Evolutionary conservation across 2,329 filamentous ascomycete genomes (phyloP), one percentile per base, ranked within the genome.

Genomic region (Dactylellina sp.): DNA sequence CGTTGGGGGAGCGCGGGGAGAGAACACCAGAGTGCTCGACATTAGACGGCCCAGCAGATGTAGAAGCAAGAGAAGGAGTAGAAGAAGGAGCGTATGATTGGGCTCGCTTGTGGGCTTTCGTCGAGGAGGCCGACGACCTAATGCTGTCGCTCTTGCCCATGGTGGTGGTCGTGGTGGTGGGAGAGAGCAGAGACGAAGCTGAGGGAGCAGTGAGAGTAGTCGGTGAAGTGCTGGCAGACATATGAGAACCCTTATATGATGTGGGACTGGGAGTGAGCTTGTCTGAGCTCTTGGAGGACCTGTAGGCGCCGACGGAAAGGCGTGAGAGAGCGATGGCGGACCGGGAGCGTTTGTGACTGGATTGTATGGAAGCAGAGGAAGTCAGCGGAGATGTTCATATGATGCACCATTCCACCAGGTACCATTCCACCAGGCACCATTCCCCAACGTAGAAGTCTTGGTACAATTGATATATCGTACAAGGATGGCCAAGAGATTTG

Each of bases 201-300:
- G 12, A 78, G 81, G 55, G 83, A 84, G 81, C 82, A 2, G 82
- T 86, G 24, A 85, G 85, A 1, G 78, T 76, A 2, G 81, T 86
- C 32, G 85, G 85, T 0, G 82, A 87, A 14, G 68, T 39, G 39
- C 39, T 37, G 24, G 59, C 42, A 20, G 59, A 59, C 12, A 12
- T 32, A 14, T 53, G 52, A n/a, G 68, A 57, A 18, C 18, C 12
- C 52, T 46, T 47, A 50, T 55, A 46, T 37, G 47, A 18, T 16
- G 66, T 63, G 20, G 66, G 66, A 59, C 50, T 53, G 18, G 32
- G 9, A 28, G 66, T 22, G 28, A 72, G 66, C 53, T 64, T 64
- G 44, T 72, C 68, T 40, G 68, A 64, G 47, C 60, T 65, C 60
- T 65, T 72, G n/a, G 56, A 62, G 46, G 44, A 40, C 44, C 59